Base-by-base conservation (phyloP, 345 rosid species). In the Cardiospermum halicacabum region DNA sequence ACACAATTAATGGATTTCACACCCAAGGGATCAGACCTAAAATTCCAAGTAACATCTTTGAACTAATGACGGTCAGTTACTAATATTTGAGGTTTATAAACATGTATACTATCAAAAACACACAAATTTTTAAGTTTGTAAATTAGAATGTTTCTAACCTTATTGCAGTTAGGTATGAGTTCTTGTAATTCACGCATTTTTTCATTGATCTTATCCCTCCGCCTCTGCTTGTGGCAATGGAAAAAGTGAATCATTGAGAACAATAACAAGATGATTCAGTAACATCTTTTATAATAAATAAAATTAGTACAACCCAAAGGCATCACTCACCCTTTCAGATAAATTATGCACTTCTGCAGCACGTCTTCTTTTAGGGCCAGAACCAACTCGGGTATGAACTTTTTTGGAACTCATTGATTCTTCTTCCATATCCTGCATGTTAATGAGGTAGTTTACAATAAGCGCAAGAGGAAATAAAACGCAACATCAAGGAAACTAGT, bases 151-250 rank as follows among this genome's bases (percentile, higher is more conserved):
- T 12, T 36, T 26, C 53, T 58, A 56, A 92, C 98, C 88, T 89
- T 89, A 60, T 84, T 86, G 84, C 97, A 84, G 80, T 92, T 89
- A 30, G 98, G 98, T 61, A 89, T 86, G 63, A 89, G 96, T 81
- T 89, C 98, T 79, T 92, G 98, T 43, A 92, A 73, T 0, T 89
- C 93, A 53, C 89, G 93, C 96, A 92, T 89, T 84, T 92, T 92
- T 78, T 86, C 96, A 42, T 92, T 92, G 53, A 92, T 89, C 72
- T 96, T 82, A 74, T 92, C 98, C 65, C 98, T 81, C 71, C 97
- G 85, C 80, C 78, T 88, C 97, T 89, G 83, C 68, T 79, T 31
- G 67, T 57, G 61, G 42, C 72, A 53, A 31, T 57, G 25, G 66
- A 60, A 21, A 21, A 66, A 32, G 22, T 71, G 55, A 51, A 69